Base-by-base conservation (phyloP, 164 flowering plant species). In the Aristolochia contorta region DNA sequence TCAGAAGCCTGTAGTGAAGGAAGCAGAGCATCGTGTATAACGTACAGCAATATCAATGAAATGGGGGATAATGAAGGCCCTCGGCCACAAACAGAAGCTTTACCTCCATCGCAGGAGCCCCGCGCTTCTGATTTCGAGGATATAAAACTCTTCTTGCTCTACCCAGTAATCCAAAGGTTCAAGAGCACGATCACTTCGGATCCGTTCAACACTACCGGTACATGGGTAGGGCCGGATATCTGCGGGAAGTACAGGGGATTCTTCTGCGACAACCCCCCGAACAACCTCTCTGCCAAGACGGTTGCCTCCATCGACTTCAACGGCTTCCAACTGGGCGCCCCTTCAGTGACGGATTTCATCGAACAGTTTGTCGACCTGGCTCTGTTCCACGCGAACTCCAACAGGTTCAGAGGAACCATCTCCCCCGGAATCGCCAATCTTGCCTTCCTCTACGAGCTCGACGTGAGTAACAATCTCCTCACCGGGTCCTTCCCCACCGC, bases 221-320 rank as follows among this genome's bases (percentile, higher is more conserved):
- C 82, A 0, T 85, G 92, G 92, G 63, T 61, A 0, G 92, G 92
- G 9, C 4, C 78, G 0, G 74, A 85, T 61, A 55, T 83, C 10
- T 83, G 92, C 73, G 51, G 27, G 61, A 56, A 21, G 0, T 83
- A 83, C 85, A 73, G 16, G 23, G 92, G 92, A 55, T 82, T 80
- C 73, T 75, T 20, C 74, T 85, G 88, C 53, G 79, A 71, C 22
- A 27, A 23, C 47, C 79, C 82, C 1, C 86, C 85, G 0, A 77
- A 80, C 63, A 72, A 76, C 58, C 0, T 2, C 0, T 30, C 74
- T 1, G 78, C 60, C 20, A 65, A 14, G 2, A 62, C 74, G 0
- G 52, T 80, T 0, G 73, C 82, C 9, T 63, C 70, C 33, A 22
- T 76, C 16, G 80, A 78, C 57, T 78, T 80, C 77, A 80, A 78